Percentiles rank a stretch among this genome's conserved stretches.
Evolutionary conservation across 306 rosid species (phyloP).

Genomic region (Sechiopsis laciniata): DNA sequence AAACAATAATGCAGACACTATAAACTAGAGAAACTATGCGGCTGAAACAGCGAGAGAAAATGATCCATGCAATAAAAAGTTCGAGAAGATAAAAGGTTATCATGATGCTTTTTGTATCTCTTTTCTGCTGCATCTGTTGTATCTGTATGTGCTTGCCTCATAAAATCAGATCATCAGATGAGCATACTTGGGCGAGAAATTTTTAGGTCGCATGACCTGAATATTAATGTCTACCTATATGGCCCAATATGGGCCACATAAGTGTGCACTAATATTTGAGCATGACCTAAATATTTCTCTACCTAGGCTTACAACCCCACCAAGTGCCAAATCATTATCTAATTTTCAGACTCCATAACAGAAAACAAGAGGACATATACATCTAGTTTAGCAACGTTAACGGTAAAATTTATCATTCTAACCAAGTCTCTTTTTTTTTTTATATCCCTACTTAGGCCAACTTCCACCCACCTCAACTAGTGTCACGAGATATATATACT

Average conservation of each 20-base stretch:
- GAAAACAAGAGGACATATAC: neutral
- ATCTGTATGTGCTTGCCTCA: neutral
- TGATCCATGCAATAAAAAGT: neutral
- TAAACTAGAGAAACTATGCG: neutral
- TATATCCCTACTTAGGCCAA: too few relatives aligned
- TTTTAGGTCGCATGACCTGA: too few relatives aligned
- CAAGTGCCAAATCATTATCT: neutral
- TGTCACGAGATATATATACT: too few relatives aligned
- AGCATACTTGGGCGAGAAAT: neutral
- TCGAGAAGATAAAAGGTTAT: neutral
- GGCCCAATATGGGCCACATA: too few relatives aligned
- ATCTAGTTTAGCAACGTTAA: neutral
- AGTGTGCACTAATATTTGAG: too few relatives aligned
- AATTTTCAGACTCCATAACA: slow-evolving; percentile 4
- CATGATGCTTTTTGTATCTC: neutral
- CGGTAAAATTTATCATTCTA: neutral
- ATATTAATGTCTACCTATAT: too few relatives aligned
- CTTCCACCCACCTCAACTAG: too few relatives aligned
- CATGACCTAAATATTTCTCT: too few relatives aligned
- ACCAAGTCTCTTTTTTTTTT: neutral
- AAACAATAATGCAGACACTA: neutral
- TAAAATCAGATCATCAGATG: neutral
- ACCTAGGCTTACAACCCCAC: neutral
- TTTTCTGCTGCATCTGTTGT: neutral
- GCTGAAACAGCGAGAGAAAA: neutral